phyloP scores from a whole-genome alignment of 139 green algal species.

The Haematococcus lacustris region DNA sequence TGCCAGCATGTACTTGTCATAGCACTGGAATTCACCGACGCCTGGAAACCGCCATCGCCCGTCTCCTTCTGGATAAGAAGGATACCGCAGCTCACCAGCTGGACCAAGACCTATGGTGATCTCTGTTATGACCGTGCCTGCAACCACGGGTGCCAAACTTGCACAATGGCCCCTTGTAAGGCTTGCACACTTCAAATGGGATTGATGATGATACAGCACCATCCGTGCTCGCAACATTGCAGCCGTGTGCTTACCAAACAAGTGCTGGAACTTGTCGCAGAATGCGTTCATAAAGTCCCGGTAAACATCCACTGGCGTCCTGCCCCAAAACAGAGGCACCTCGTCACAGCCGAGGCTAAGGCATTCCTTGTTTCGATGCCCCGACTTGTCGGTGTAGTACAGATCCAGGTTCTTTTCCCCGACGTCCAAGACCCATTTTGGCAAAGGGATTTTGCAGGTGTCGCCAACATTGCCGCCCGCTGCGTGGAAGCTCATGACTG shows the following conservation, averaged over 20 bases:
- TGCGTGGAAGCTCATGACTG: slow-evolving; percentile 90
- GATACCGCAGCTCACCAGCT: slow-evolving; percentile 96
- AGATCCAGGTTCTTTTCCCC: slow-evolving; percentile 86
- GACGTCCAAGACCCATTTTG: slow-evolving; percentile 89
- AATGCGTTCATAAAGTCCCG: slow-evolving; percentile 90
- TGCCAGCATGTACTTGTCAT: slow-evolving; percentile 94
- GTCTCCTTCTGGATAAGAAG: slow-evolving; percentile 91
- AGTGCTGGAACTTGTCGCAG: slow-evolving; percentile 59
- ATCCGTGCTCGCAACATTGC: no score
- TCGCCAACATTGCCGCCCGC: slow-evolving; percentile 87
- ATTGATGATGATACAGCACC: no score
- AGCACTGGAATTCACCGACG: slow-evolving; percentile 98
- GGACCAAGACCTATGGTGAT: slow-evolving; percentile 93
- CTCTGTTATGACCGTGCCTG: slow-evolving; percentile 76
- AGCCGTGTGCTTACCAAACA: slow-evolving; percentile 38
- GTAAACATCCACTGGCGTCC: slow-evolving; percentile 89
- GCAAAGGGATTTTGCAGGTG: slow-evolving; percentile 88
- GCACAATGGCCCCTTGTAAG: no score
- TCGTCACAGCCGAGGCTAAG: slow-evolving; percentile 88
- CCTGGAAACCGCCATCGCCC: slow-evolving; percentile 92
- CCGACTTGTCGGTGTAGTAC: slow-evolving; percentile 87
- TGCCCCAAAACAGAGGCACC: slow-evolving; percentile 68
- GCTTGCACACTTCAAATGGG: no score
- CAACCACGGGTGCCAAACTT: no score
- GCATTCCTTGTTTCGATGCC: slow-evolving; percentile 87